A percentile compares a stretch with the other conserved stretches of the same genome.
These are phyloP conservation scores for Saccharomycopsis capsularis DNA, from an alignment of 805 yeast species.

Conservation along the genomic window DNA sequence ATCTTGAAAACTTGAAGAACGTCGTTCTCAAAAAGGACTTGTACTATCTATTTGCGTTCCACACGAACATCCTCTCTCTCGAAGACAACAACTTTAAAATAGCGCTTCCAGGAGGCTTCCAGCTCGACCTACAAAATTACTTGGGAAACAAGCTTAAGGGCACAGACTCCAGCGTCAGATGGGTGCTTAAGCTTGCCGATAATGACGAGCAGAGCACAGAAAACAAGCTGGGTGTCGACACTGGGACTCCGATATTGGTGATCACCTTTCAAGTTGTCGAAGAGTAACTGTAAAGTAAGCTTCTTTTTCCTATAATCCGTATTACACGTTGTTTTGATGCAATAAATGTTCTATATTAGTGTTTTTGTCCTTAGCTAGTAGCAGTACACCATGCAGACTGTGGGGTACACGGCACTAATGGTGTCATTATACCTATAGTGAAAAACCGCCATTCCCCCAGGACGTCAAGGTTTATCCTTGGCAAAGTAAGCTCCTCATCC, in stretches of 20 bases:
- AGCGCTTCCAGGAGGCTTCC: constrained; percentile 47
- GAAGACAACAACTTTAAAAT: constrained; percentile 44
- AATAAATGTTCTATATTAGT: too few relatives aligned
- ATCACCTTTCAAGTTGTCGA: constrained; percentile 23
- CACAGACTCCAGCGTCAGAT: constrained; percentile 33
- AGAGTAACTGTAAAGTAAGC: too few relatives aligned
- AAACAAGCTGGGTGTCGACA: constrained; percentile 23
- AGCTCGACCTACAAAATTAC: constrained; percentile 36
- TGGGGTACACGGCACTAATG: too few relatives aligned
- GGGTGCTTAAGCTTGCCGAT: constrained; percentile 32
- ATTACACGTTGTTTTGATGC: too few relatives aligned
- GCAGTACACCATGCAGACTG: too few relatives aligned
- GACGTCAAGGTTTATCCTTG: too few relatives aligned
- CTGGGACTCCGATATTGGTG: constrained; percentile 23
- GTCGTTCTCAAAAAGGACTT: constrained; percentile 35
- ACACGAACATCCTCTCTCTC: constrained; percentile 46
- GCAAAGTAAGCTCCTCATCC: too few relatives aligned
- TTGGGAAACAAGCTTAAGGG: constrained; percentile 36
- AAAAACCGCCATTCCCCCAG: too few relatives aligned
- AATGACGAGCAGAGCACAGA: background rate
- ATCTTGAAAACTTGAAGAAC: constrained; percentile 31
- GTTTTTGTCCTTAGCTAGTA: too few relatives aligned
- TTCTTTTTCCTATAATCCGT: too few relatives aligned
- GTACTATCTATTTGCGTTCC: constrained; percentile 44
- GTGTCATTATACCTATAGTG: too few relatives aligned